phyloP scores from a whole-genome alignment of 441 rosid genomes.

The Populus hybrid region DNA sequence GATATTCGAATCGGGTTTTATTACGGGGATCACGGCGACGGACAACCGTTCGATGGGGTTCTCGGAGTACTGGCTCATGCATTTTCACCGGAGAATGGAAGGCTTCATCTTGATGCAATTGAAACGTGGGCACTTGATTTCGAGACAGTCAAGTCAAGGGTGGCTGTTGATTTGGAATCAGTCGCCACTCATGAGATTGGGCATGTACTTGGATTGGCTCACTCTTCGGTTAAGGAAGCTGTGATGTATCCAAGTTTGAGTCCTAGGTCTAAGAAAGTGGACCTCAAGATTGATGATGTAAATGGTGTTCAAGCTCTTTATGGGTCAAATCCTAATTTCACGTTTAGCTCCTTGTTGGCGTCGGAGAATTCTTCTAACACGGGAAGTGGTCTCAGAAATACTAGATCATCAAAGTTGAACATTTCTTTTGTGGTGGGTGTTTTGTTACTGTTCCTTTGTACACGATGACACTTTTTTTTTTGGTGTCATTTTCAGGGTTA shows the following conservation, averaged over 20 bases:
- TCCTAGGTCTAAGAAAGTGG: constrained; percentile 57
- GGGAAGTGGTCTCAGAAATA: constrained; percentile 12
- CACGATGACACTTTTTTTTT: neutral
- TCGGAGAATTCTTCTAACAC: constrained; percentile 45
- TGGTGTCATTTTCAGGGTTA: neutral
- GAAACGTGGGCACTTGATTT: constrained; percentile 75
- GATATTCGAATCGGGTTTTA: constrained; percentile 66
- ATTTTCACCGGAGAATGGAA: constrained; percentile 76
- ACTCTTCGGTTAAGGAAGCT: constrained; percentile 63
- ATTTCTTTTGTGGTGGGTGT: constrained; percentile 28
- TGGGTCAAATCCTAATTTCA: constrained; percentile 70
- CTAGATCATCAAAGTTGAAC: constrained; percentile 30
- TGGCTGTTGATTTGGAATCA: constrained; percentile 79
- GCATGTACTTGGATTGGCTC: constrained; percentile 79
- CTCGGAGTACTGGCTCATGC: constrained; percentile 79
- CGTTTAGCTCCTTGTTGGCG: constrained; percentile 44
- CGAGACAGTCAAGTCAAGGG: constrained; percentile 33
- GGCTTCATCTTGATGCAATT: constrained; percentile 70
- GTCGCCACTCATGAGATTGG: constrained; percentile 97
- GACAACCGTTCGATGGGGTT: constrained; percentile 77
- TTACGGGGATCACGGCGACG: constrained; percentile 69
- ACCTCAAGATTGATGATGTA: constrained; percentile 71
- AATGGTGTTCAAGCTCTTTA: constrained; percentile 70
- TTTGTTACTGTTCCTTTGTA: constrained; percentile 13
- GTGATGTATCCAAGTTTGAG: constrained; percentile 88